Percentiles rank a stretch among this genome's conserved stretches.
Evolutionary conservation across 176 grass and related monocot species (phyloP).

Genomic region (Typha latifolia): DNA sequence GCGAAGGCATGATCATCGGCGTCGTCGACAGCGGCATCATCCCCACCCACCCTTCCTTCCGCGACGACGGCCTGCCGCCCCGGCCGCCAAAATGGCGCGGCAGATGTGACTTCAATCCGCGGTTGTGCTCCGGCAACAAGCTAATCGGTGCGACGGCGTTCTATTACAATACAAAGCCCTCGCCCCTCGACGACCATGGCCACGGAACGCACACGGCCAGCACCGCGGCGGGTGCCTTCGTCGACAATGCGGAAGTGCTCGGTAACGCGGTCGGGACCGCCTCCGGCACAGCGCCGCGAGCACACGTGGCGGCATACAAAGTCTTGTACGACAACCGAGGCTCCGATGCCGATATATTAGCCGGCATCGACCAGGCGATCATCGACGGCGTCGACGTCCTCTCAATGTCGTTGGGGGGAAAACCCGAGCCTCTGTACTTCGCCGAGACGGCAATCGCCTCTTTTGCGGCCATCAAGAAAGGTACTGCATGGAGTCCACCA

Average conservation of each 20-base stretch:
- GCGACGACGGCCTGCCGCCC: slow-evolving; percentile 2
- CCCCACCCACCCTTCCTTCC: slow-evolving; percentile 9
- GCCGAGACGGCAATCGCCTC: slow-evolving; percentile 4
- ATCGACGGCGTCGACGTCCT: slow-evolving; percentile 14
- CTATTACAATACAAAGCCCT: not conserved
- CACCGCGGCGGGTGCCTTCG: slow-evolving; percentile 6
- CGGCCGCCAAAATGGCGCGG: slow-evolving; percentile 20
- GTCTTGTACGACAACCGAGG: not conserved
- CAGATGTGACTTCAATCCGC: not conserved
- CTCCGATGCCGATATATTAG: not conserved
- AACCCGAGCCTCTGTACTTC: not conserved
- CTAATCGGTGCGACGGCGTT: slow-evolving; percentile 1
- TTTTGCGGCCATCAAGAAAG: slow-evolving; percentile 7
- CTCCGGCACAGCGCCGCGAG: not conserved
- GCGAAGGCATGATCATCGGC: slow-evolving; percentile 8
- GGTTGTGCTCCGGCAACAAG: slow-evolving; percentile 9
- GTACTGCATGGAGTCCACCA: no score
- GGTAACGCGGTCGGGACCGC: slow-evolving; percentile 5
- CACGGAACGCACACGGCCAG: slow-evolving; percentile 20
- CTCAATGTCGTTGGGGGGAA: slow-evolving; percentile 12
- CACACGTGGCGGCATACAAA: slow-evolving; percentile 11
- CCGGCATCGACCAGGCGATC: not conserved
- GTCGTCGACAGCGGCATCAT: slow-evolving; percentile 6
- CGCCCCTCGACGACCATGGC: not conserved
- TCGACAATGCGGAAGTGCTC: not conserved